phyloP scores from a whole-genome alignment of 345 rosid species.

The Acer yangbiense region DNA sequence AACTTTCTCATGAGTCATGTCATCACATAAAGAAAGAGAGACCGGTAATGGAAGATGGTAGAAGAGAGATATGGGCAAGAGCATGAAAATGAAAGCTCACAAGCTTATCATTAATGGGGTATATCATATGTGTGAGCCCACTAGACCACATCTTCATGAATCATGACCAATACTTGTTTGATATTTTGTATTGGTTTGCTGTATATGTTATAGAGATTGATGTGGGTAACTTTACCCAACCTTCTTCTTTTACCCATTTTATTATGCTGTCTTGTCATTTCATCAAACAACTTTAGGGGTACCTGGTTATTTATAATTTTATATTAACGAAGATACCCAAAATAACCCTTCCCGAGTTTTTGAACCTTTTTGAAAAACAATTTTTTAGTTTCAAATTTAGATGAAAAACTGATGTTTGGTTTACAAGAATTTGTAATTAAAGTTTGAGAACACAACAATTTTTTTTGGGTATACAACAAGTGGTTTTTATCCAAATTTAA shows the following conservation, averaged over 20 bases:
- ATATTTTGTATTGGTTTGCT: not conserved
- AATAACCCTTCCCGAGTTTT: too few relatives aligned
- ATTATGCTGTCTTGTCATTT: too few relatives aligned
- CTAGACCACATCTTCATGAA: not conserved
- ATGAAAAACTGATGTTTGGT: too few relatives aligned
- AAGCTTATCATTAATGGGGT: slow-evolving; percentile 21
- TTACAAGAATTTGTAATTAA: too few relatives aligned
- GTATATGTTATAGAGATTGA: not conserved
- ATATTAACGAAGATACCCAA: too few relatives aligned
- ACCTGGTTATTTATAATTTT: too few relatives aligned
- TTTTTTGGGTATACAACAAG: too few relatives aligned
- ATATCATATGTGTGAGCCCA: slow-evolving; percentile 29
- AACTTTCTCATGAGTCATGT: not conserved
- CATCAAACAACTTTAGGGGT: too few relatives aligned
- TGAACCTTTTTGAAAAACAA: too few relatives aligned
- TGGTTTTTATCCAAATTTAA: too few relatives aligned
- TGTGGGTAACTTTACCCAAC: not conserved
- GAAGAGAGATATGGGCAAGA: not conserved
- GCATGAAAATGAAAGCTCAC: slow-evolving; percentile 16
- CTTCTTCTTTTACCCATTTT: not conserved
- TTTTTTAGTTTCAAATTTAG: too few relatives aligned
- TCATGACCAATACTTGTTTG: not conserved
- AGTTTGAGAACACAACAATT: too few relatives aligned
- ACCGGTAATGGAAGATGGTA: not conserved
- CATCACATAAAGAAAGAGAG: not conserved